Evolutionary conservation across 2,329 filamentous ascomycete genomes (phyloP), one percentile per base, ranked within the genome.

Genomic region (Beauveria asiatica): DNA sequence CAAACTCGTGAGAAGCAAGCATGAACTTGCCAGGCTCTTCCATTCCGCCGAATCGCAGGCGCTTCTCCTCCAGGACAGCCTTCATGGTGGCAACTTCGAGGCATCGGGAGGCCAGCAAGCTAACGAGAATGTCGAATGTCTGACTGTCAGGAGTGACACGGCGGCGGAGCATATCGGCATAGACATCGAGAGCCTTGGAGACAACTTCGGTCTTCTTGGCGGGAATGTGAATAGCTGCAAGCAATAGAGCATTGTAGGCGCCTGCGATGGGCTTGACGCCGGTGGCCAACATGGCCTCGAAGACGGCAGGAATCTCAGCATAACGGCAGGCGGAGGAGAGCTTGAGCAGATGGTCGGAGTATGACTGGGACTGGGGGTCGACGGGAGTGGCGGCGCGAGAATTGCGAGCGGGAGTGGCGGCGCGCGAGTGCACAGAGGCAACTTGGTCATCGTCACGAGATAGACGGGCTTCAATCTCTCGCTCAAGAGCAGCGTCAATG

Each of bases 121-220:
- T 85, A 59, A 99, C 89, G 19, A 99, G 79, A 39, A 92, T 92
- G 69, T 91, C 86, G 75, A 96, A 97, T 0, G 93, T 97, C 61
- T 89, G 84, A 58, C 86, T 85, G 71, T 97, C 88, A 8, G 93
- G 92, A 21, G 83, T 77, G 25, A 97, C 87, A 66, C 87, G 88
- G 65, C 92, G 88, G 65, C 88, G 86, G 66, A 96, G 85, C 94
- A 99, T 97, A 71, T 97, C 92, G 17, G 92, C 88, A 73, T 97
- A 99, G 57, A 99, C 89, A 76, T 96, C 92, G 57, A 97, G 81
- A 5, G 91, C 92, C 77, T 96, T 96, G 63, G 91, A 88, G 16
- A 96, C 90, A 57, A 94, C 85, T 75, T 95, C 89, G 58, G 88
- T 88, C 73, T 87, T 89, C 72, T 90, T 87, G 25, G 81, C 80